Evolutionary conservation across 2,329 filamentous ascomycete species (phyloP), one percentile per base, ranked within the genome.

Genomic region (Pestalotiopsis sp.): DNA sequence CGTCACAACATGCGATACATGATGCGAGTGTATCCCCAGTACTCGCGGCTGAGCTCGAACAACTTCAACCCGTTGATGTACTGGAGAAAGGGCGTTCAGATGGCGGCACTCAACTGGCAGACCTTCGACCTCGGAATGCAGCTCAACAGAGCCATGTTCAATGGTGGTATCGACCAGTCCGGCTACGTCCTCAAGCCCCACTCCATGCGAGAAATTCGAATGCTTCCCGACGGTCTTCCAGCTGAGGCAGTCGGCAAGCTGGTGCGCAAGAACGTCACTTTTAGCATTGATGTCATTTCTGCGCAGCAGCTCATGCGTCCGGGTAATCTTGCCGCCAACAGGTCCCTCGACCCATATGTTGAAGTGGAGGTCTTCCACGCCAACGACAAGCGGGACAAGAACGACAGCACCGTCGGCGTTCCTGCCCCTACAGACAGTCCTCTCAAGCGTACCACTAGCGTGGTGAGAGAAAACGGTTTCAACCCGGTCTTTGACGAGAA

Each of bases 61-160:
- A 99, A 99, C 81, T 98, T 98, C 75, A 94, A 98, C 75, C 96
- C 96, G 1, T 87, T 97, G 71, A 90, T 91, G 70, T 97, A 96
- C 77, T 99, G 96, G 96, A 91, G 95, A 64, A 91, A 94, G 57
- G 96, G 96, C 39, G 96, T 98, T 20, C 96, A 99, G 80, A 98
- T 99, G 95, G 94, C 92, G 14, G 96, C 96, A 0, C 85, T 98
- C 70, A 99, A 99, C 81, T 98, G 96, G 95, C 96, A 99, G 81
- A 98, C 94, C 0, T 98, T 97, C 75, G 96, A 98, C 76, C 86
- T 97, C 20, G 94, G 94, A 59, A 96, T 98, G 88, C 95, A 98
- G 77, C 87, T 98, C 78, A 98, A 98, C 78, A 92, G 96, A 73
- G 96, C 96, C 75, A 98, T 99, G 96, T 99, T 98, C 77, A 92